Evolutionary conservation across 2,329 filamentous ascomycete species (phyloP).

Genomic region (Arthrobotrys iridis): DNA sequence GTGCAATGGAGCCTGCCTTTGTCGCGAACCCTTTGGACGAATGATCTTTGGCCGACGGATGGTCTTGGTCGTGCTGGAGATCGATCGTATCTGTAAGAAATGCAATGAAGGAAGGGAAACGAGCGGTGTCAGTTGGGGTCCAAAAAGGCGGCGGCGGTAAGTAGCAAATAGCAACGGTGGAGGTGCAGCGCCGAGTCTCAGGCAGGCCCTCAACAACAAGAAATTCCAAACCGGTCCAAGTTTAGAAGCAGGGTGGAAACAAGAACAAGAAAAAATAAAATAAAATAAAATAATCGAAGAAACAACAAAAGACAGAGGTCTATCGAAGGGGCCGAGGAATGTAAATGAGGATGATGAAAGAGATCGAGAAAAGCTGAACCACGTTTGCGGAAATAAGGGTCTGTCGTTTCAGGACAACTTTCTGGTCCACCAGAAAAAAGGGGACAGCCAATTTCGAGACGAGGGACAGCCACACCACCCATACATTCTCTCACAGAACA

Average conservation of each 20-base stretch:
- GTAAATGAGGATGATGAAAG: constrained; percentile 37
- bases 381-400: constrained; percentile 54
- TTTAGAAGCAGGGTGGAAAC: constrained; percentile 27
- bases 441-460: constrained; percentile 53
- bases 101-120: constrained; percentile 21
- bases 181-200: constrained; percentile 12
- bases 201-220: constrained; percentile 18
- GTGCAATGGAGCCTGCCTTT: constrained; percentile 69
- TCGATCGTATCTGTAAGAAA: constrained; percentile 82
- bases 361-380: constrained; percentile 42
- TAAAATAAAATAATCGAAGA: constrained; percentile 20
- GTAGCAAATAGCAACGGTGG: not conserved
- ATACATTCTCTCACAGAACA: constrained; percentile 52
- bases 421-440: constrained; percentile 43
- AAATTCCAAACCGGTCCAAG: constrained; percentile 36
- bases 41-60: constrained; percentile 87
- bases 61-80: constrained; percentile 78
- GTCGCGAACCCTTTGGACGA: constrained; percentile 65
- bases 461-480: constrained; percentile 48
- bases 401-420: constrained; percentile 54
- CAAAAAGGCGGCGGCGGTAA: constrained; percentile 2
- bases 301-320: constrained; percentile 18
- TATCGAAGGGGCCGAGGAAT: constrained; percentile 50
- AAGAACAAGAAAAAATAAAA: constrained; percentile 1
- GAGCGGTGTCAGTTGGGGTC: constrained; percentile 13